Evolutionary conservation across 805 yeast species (phyloP).

Genomic region (Ogataea pilisensis): DNA sequence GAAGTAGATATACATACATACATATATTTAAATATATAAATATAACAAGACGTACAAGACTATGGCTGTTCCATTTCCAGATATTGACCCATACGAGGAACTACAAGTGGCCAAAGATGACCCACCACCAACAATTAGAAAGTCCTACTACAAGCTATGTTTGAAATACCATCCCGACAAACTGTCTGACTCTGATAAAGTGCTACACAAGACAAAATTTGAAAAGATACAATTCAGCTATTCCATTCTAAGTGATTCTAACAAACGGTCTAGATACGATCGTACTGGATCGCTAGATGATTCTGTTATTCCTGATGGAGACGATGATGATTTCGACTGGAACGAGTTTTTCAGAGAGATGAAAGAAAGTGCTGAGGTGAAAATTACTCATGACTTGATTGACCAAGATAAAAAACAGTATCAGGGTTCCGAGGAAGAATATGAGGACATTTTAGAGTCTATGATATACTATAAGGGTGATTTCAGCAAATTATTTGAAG

Average conservation of each 20-base stretch:
- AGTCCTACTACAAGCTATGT: slow-evolving; percentile 62
- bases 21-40: too few species aligned
- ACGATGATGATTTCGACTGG: slow-evolving; percentile 51
- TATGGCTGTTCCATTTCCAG: slow-evolving; percentile 44
- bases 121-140: slow-evolving; percentile 55
- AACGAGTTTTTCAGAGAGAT: slow-evolving; percentile 47
- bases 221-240: slow-evolving; percentile 75
- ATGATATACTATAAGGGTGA: slow-evolving; percentile 58
- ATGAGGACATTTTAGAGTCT: slow-evolving; percentile 55
- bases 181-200: slow-evolving; percentile 30
- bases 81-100: slow-evolving; percentile 58
- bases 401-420: slow-evolving; percentile 64
- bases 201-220: slow-evolving; percentile 39
- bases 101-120: slow-evolving; percentile 40
- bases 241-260: slow-evolving; percentile 57
- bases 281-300: slow-evolving; percentile 61
- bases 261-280: slow-evolving; percentile 57
- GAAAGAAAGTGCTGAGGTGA: slow-evolving; percentile 31
- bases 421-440: slow-evolving; percentile 58
- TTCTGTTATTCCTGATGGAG: slow-evolving; percentile 25
- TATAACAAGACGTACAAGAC: too few species aligned
- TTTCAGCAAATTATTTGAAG: slow-evolving; percentile 64
- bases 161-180: slow-evolving; percentile 72
- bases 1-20: too few species aligned
- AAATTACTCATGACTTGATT: slow-evolving; percentile 60